These are phyloP conservation scores for Pleodorina starrii DNA, from an alignment of 139 green algal genomes.

Conservation along the genomic window DNA sequence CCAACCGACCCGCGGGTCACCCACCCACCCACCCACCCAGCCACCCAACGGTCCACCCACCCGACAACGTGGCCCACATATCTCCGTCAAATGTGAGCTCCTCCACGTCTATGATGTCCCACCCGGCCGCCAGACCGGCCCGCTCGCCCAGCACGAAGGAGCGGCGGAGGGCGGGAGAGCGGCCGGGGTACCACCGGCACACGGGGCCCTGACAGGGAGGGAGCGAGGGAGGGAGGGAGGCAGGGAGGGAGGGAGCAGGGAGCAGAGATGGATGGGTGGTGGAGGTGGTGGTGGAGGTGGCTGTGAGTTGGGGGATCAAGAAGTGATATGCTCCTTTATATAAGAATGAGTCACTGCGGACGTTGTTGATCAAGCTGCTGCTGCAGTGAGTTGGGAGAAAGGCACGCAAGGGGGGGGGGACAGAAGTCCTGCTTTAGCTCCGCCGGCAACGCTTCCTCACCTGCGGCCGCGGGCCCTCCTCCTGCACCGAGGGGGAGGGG, in stretches of 20 bases:
- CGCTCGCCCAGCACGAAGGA: slow-evolving; percentile 48
- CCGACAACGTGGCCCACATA: slow-evolving; percentile 33
- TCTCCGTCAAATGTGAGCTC: slow-evolving; percentile 53
- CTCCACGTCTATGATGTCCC: slow-evolving; percentile 71
- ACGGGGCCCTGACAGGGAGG: slow-evolving; percentile 4
- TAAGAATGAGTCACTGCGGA: no score
- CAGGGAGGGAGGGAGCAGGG: not conserved
- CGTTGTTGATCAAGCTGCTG: no score
- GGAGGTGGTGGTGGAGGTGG: no score
- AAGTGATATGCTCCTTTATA: no score
- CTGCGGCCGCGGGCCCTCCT: not conserved
- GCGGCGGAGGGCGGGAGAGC: slow-evolving; percentile 5
- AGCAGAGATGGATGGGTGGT: no score
- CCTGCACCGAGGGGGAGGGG: not conserved
- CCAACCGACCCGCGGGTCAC: not conserved
- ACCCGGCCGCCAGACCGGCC: slow-evolving; percentile 65
- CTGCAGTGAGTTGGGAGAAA: not conserved
- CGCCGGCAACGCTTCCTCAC: no score
- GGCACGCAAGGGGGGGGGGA: not conserved
- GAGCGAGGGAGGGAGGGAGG: not conserved
- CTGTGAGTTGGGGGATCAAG: no score
- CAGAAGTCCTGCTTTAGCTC: no score
- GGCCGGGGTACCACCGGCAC: slow-evolving; percentile 26
- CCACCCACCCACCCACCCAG: no score
- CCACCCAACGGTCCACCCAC: no score